Conservation (phyloP, 768 basidiomycete genomes). For the Russula sp. region DNA sequence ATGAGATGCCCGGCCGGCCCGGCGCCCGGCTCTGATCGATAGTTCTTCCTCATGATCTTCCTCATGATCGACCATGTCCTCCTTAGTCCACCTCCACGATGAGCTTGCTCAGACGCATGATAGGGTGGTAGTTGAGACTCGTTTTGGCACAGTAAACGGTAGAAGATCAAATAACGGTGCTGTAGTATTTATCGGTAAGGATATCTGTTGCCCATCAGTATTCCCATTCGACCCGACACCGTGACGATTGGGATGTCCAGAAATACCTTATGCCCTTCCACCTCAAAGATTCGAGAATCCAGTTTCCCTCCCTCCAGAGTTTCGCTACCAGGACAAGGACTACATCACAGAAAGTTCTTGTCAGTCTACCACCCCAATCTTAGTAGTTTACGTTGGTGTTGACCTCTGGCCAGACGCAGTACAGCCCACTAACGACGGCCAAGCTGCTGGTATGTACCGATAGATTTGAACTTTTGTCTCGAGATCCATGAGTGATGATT, state of each 20-base stretch:
- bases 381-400: not conserved
- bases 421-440: slow-evolving; percentile 66
- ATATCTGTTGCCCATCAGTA: slow-evolving; percentile 22
- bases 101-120: slow-evolving; percentile 45
- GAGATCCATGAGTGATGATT: not conserved
- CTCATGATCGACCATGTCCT: slow-evolving; percentile 20
- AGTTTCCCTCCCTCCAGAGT: slow-evolving; percentile 49
- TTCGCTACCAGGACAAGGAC: slow-evolving; percentile 56
- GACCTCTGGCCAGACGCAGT: slow-evolving; percentile 45
- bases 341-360: slow-evolving; percentile 61
- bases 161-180: slow-evolving; percentile 60
- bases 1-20: not conserved
- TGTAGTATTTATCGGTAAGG: slow-evolving; percentile 61
- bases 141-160: slow-evolving; percentile 54
- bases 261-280: slow-evolving; percentile 70
- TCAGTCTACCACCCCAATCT: slow-evolving; percentile 20
- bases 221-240: not conserved
- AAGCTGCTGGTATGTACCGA: slow-evolving; percentile 46
- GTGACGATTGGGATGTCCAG: slow-evolving; percentile 39
- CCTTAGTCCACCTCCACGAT: slow-evolving; percentile 50
- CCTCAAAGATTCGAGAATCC: slow-evolving; percentile 66
- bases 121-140: slow-evolving; percentile 52
- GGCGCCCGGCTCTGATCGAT: not conserved
- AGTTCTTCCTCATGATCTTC: not conserved
- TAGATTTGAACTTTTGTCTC: not conserved